Evolutionary conservation across 2,329 filamentous ascomycete species (phyloP), one percentile per base, ranked within the genome.

Genomic region (Exophiala aquamarina): DNA sequence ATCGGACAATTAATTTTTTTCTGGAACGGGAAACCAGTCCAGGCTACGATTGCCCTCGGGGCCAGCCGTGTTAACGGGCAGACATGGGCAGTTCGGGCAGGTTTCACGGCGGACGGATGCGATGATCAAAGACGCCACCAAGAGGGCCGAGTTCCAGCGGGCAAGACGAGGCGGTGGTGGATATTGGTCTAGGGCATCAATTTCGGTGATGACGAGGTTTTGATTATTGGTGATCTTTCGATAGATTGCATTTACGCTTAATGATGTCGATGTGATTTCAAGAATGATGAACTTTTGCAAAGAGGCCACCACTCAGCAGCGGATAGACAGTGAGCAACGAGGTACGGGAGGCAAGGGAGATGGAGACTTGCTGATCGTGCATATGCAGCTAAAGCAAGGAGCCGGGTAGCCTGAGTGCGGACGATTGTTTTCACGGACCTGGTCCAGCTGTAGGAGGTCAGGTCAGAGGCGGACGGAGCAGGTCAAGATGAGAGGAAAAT

Each of bases 301-400:
- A 38, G 18, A 37, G 40, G 40, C 45, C 44, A 47, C 50, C 51
- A 56, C 48, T 54, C 5, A 48, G 17, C 33, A 20, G 21, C 44
- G 41, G 35, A 49, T 13, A 43, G 18, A 35, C 38, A 35, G 23
- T 26, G 6, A 26, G 6, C 23, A 26, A 26, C 6, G 6, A 11
- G 42, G 38, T n/a, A 10, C 21, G 42, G 18, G 31, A 44, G 23
- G 33, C 13, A 21, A 20, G 34, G 28, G 38, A 41, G 42, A n/a
- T 19, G 8, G 19, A 19, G 19, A 14, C 6, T 26, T 32, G 41
- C 38, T 48, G 52, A 51, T 52, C 49, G 49, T 56, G 51, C 54
- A 56, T 56, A 51, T 54, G 54, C 50, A 54, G 47, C 50, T 49
- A 55, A 40, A 13, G 35, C 18, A 19, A 18, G 18, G 20, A 19